Evolutionary conservation across 371 early-diverging fungal genomes (phyloP).

Genomic region (Gilbertella persicaria): DNA sequence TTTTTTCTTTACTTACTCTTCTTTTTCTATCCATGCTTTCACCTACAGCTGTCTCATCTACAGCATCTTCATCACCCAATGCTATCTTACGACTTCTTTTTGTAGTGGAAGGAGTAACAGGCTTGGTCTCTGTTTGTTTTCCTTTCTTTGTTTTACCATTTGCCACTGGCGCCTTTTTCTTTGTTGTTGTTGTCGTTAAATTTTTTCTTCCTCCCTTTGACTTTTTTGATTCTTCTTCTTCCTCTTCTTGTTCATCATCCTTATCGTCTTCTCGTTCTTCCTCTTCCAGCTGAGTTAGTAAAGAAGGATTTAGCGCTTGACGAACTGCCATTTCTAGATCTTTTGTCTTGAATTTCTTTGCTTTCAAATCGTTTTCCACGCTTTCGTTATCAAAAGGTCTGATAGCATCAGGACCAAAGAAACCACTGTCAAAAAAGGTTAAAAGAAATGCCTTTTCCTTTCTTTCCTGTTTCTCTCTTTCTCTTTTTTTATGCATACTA

Average conservation of each 20-base stretch:
- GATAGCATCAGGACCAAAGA: constrained; percentile 40
- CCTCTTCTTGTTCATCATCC: constrained; percentile 26
- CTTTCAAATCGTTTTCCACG: constrained; percentile 33
- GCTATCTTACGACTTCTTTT: constrained; percentile 30
- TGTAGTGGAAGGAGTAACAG: constrained; percentile 10
- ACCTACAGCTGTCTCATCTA: constrained; percentile 20
- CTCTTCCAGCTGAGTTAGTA: constrained; percentile 19
- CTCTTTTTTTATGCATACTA: constrained; percentile 9
- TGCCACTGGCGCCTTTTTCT: constrained; percentile 20
- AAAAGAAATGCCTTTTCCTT: background rate
- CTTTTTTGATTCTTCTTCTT: constrained; percentile 15
- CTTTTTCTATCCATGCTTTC: constrained; percentile 28
- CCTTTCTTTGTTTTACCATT: constrained; percentile 8
- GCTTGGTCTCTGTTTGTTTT: constrained; percentile 8
- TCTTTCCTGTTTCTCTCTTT: background rate
- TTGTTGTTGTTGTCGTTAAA: constrained; percentile 4
- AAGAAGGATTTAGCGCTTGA: constrained; percentile 36
- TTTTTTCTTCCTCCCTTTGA: constrained; percentile 4
- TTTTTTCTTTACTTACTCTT: constrained; percentile 42
- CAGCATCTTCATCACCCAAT: constrained; percentile 20
- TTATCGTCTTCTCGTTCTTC: constrained; percentile 23
- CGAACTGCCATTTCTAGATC: constrained; percentile 39
- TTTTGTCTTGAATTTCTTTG: constrained; percentile 39
- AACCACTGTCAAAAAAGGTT: constrained; percentile 24
- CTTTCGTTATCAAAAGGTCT: constrained; percentile 29